Percentiles rank a stretch among this genome's conserved stretches.
Evolutionary conservation across 768 basidiomycete species (phyloP).

Genomic region (Austroboletus eburneus): DNA sequence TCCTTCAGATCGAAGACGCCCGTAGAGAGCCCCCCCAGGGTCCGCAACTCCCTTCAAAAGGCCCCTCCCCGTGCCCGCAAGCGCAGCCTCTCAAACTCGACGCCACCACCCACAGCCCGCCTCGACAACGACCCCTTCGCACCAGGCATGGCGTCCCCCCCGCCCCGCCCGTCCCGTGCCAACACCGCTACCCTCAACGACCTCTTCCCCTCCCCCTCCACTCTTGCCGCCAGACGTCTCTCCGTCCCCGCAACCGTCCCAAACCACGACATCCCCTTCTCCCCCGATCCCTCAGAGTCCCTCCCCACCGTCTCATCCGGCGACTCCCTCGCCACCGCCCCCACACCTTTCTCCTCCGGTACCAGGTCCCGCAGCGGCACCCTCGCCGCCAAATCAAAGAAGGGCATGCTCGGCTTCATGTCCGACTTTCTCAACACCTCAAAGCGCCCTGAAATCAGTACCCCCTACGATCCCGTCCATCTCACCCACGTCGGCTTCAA

Average conservation of each 20-base stretch:
- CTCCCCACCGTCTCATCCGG: conserved; percentile 18
- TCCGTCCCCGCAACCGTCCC: conserved; percentile 41
- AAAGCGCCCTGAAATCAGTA: conserved; percentile 88
- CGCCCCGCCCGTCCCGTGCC: conserved; percentile 76
- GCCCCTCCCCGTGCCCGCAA: conserved; percentile 52
- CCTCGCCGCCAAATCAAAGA: conserved; percentile 43
- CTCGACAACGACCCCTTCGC: conserved; percentile 61
- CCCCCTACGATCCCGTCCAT: conserved; percentile 98
- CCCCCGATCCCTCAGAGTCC: conserved; percentile 21
- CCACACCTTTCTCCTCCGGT: conserved; percentile 16
- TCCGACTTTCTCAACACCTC: conserved; percentile 72
- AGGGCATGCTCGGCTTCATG: conserved; percentile 61
- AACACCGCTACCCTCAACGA: conserved; percentile 82
- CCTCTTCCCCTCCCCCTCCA: conserved; percentile 48
- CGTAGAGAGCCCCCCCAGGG: conserved; percentile 30
- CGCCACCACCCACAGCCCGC: conserved; percentile 18
- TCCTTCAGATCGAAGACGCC: conserved; percentile 29
- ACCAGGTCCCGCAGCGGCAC: conserved; percentile 43
- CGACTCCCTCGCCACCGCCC: conserved; percentile 6
- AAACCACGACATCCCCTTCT: conserved; percentile 19
- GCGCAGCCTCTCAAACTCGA: conserved; percentile 43
- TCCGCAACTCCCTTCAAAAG: conserved; percentile 62
- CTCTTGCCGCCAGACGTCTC: conserved; percentile 46
- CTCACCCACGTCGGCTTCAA: conserved; percentile 99
- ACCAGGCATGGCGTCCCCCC: conserved; percentile 44